A percentile compares a stretch with the other conserved stretches of the same genome.
phyloP scores from a whole-genome alignment of 352 stramenopile genomes.

The Globisporangium rhizosaccharum region DNA sequence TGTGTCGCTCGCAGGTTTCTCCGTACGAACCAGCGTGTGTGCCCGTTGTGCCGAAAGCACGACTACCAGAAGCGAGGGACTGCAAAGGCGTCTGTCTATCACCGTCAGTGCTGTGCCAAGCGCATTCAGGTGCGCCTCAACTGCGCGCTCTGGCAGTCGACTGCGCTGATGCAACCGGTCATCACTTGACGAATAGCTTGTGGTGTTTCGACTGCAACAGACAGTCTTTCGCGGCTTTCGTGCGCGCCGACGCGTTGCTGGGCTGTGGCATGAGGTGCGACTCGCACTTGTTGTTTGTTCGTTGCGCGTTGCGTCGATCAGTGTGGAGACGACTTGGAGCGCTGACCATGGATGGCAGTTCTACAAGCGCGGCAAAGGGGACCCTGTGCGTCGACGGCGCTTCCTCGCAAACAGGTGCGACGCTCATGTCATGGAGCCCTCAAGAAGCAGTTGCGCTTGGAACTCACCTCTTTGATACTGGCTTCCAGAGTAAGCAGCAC shows the following conservation, averaged over 20 bases:
- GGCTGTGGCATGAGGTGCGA: conserved; percentile 29
- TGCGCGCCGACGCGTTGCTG: conserved; percentile 15
- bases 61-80: conserved; percentile 79
- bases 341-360: conserved; percentile 27
- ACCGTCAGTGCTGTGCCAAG: conserved; percentile 47
- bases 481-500: conserved; percentile 42
- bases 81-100: conserved; percentile 33
- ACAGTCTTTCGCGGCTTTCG: conserved; percentile 29
- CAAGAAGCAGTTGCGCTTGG: background rate
- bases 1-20: conserved; percentile 37
- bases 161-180: too few species aligned
- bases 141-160: background rate
- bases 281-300: background rate
- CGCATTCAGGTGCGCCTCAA: conserved; percentile 41
- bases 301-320: background rate
- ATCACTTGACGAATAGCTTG: background rate
- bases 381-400: conserved; percentile 33
- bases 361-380: conserved; percentile 56
- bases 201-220: conserved; percentile 11
- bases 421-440: background rate
- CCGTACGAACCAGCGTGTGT: conserved; percentile 70
- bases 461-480: background rate
- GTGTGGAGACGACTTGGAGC: background rate
- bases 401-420: conserved; percentile 70
- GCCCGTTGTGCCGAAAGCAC: conserved; percentile 77